Conservation (phyloP, 768 basidiomycete genomes). For the Lactarius akahatsu region DNA sequence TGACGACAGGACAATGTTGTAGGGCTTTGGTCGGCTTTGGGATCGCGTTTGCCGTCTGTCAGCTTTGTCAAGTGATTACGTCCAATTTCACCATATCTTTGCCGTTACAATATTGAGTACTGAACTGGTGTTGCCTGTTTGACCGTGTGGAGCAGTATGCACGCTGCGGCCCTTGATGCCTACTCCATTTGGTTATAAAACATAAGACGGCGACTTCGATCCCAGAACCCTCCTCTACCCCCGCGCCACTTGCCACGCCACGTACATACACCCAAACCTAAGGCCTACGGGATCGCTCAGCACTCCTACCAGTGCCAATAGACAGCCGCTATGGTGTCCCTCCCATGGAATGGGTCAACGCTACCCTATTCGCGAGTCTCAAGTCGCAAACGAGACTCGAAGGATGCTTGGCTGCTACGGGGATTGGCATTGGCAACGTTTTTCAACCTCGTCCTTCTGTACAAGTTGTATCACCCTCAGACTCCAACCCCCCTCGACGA, state of each 20-base stretch:
- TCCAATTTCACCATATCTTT: too few relatives aligned
- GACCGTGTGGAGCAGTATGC: too few relatives aligned
- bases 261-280: not conserved
- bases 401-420: constrained; percentile 7
- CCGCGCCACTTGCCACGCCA: not conserved
- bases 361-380: not conserved
- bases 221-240: not conserved
- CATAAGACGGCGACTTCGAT: not conserved
- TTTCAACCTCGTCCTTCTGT: constrained; percentile 12
- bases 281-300: not conserved
- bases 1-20: too few relatives aligned
- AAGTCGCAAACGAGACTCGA: not conserved
- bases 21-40: too few relatives aligned
- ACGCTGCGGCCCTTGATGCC: too few relatives aligned
- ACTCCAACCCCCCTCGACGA: constrained; percentile 20
- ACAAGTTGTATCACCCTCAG: constrained; percentile 1
- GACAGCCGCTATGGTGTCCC: not conserved
- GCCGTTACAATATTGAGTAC: too few relatives aligned
- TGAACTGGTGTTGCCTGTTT: too few relatives aligned
- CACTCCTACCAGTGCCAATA: not conserved
- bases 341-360: not conserved
- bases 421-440: not conserved
- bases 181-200: not conserved
- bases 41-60: too few relatives aligned
- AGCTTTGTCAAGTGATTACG: too few relatives aligned